A percentile compares a stretch with the other conserved stretches of the same genome.
These are phyloP conservation scores for Cyathus striatus DNA, from an alignment of 768 basidiomycete genomes.

Conservation along the genomic window DNA sequence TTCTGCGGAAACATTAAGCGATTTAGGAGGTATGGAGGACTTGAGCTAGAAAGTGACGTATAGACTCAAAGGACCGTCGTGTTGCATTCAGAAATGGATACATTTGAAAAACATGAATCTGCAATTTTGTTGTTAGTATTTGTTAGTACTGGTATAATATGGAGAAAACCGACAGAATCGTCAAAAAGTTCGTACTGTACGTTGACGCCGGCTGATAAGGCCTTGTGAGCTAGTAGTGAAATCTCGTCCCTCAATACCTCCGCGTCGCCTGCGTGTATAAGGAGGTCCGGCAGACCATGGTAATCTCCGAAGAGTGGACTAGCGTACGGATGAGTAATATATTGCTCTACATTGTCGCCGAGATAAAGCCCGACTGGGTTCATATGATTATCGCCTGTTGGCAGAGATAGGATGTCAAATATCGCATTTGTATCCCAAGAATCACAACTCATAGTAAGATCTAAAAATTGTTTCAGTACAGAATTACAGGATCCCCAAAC, in stretches of 20 bases:
- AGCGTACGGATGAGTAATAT: constrained; percentile 94
- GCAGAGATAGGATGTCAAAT: constrained; percentile 80
- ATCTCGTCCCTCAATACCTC: constrained; percentile 96
- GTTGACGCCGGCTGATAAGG: constrained; percentile 77
- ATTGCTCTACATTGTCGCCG: constrained; percentile 72
- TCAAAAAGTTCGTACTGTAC: constrained; percentile 88
- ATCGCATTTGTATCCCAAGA: constrained; percentile 94
- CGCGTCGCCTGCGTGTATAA: constrained; percentile 90
- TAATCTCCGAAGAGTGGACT: constrained; percentile 93
- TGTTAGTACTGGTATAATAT: constrained; percentile 2
- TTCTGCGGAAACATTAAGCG: no score
- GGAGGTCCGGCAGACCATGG: constrained; percentile 77
- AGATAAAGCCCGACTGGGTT: constrained; percentile 95
- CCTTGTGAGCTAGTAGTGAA: constrained; percentile 89
- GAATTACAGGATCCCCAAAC: no score
- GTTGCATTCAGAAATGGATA: constrained; percentile 74
- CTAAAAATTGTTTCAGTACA: no score
- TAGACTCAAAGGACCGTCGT: constrained; percentile 63
- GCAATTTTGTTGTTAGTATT: constrained; percentile 1
- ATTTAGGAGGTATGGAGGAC: no score
- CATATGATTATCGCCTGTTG: constrained; percentile 73
- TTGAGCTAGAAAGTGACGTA: constrained; percentile 68
- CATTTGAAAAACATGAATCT: constrained; percentile 91
- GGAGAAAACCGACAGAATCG: constrained; percentile 63
- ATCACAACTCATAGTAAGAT: constrained; percentile 94